Base-by-base conservation (phyloP, 2,329 filamentous ascomycete species). In the Ramichloridium luteum region DNA sequence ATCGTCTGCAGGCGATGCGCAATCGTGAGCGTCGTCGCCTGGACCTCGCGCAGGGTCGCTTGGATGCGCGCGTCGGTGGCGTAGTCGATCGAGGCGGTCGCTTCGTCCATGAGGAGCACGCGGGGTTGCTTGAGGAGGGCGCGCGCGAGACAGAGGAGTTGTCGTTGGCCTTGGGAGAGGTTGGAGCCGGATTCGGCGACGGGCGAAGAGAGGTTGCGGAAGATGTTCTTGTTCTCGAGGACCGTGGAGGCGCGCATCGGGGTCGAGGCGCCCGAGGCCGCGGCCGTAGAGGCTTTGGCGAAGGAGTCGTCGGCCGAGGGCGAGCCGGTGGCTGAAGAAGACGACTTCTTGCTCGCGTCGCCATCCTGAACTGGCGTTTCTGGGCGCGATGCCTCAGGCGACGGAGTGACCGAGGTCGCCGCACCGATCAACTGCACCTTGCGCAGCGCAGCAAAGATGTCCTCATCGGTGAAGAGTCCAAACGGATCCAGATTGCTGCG, bases 51-150 rank as follows among this genome's bases (percentile, higher is more conserved):
- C 39, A 98, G 86, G 0, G 90, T 96, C 48, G 83, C 84, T 59
- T 98, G 90, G 45, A 98, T 96, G 62, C 93, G 94, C 30, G 78
- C 70, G 50, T 98, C 90, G 2, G 90, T 98, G 4, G 77, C 80
- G 58, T 96, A 96, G 60, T 98, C 90, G 50, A 98, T 96, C 0
- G 83, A 93, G 0, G 90, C 90, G 0, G 90, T 98, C 1, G 90
- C 90, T 64, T 98, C 90, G 57, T 98, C 90, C 90, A 98, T 96
- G 51, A 98, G 79, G n/a, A 98, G 67, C 2, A 98, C 85, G 43
- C 81, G 86, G 0, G 90, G 86, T 18, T 74, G 73, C 60, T 93
- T 94, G 41, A 98, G 77, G 45, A 98, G 74, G 0, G 90, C 90
- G 34, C 90, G 78, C 0, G 88, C 90, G 6, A 98, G 74, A 53